These are phyloP conservation scores for Botrytis hyacinthi DNA, from an alignment of 2,329 filamentous ascomycete genomes.

Conservation along the genomic window DNA sequence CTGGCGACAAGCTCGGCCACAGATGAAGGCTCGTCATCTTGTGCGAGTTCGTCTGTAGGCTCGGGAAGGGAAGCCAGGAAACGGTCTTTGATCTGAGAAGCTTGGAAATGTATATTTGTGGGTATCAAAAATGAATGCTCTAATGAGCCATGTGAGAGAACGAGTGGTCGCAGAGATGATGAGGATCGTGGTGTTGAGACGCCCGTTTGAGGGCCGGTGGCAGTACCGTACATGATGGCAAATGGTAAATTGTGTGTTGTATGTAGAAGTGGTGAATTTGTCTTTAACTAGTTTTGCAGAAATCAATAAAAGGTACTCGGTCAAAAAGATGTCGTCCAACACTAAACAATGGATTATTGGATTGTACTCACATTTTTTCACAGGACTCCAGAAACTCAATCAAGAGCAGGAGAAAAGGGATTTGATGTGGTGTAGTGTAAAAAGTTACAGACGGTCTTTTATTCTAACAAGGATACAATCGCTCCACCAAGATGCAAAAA, in stretches of 20 bases:
- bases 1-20: conserved; percentile 87
- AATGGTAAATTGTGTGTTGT: conserved; percentile 6
- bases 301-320: not conserved
- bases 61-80: conserved; percentile 83
- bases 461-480: conserved; percentile 15
- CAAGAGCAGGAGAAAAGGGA: conserved; percentile 39
- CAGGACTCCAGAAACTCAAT: conserved; percentile 39
- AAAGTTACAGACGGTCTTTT: conserved; percentile 19
- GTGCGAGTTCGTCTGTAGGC: conserved; percentile 94
- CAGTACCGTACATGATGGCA: conserved; percentile 77
- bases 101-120: conserved; percentile 93
- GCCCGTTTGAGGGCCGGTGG: conserved; percentile 85
- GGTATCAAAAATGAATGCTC: conserved; percentile 96
- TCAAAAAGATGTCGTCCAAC: no score
- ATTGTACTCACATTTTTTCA: conserved; percentile 27
- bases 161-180: conserved; percentile 86
- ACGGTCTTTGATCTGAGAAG: conserved; percentile 86
- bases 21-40: conserved; percentile 98
- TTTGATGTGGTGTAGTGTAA: conserved; percentile 11
- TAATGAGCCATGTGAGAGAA: conserved; percentile 87
- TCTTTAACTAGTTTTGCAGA: conserved; percentile 18
- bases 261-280: conserved; percentile 17
- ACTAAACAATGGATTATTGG: not conserved
- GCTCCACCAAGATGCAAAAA: conserved; percentile 22
- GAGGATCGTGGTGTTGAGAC: conserved; percentile 95